These are phyloP conservation scores for Alternaria triticimaculans DNA, from an alignment of 2,329 filamentous ascomycete species.

Conservation along the genomic window DNA sequence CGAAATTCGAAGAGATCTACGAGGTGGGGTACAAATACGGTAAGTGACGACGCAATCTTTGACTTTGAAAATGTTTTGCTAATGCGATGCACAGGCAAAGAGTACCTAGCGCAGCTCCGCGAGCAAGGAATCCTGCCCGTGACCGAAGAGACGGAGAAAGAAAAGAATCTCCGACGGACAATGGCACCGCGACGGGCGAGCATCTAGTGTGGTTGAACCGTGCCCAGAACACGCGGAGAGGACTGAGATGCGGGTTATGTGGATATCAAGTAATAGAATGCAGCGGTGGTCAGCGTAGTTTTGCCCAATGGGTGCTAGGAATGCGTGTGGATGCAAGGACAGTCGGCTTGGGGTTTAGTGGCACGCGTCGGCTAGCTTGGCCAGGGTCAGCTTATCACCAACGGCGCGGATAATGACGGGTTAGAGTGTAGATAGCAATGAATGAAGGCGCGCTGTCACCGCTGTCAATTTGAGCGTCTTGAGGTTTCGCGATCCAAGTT, in stretches of 20 bases:
- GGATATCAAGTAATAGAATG: constrained; percentile 28
- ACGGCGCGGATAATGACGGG: constrained; percentile 24
- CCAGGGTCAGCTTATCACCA: constrained; percentile 18
- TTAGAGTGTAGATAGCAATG: constrained; percentile 8
- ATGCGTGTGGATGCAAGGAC: constrained; percentile 21
- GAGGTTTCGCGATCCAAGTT: constrained; percentile 8
- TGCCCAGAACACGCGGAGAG: constrained; percentile 15
- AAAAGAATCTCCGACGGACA: constrained; percentile 59
- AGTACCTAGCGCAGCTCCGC: constrained; percentile 77
- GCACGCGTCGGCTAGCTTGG: constrained; percentile 10
- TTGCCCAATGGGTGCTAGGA: constrained; percentile 22
- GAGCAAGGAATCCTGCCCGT: constrained; percentile 76
- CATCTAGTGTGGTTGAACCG: constrained; percentile 6
- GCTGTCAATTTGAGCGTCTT: background rate
- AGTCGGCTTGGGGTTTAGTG: constrained; percentile 20
- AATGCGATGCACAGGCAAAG: constrained; percentile 57
- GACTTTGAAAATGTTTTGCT: background rate
- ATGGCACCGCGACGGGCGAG: constrained; percentile 55
- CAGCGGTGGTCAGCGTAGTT: constrained; percentile 15
- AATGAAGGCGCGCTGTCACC: background rate
- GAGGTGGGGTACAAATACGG: constrained; percentile 83
- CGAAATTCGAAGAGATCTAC: constrained; percentile 97
- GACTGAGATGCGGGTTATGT: constrained; percentile 1
- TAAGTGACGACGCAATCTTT: constrained; percentile 4
- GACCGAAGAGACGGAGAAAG: constrained; percentile 58